phyloP scores from a whole-genome alignment of 345 rosid genomes.

The Cardamine occulta region DNA sequence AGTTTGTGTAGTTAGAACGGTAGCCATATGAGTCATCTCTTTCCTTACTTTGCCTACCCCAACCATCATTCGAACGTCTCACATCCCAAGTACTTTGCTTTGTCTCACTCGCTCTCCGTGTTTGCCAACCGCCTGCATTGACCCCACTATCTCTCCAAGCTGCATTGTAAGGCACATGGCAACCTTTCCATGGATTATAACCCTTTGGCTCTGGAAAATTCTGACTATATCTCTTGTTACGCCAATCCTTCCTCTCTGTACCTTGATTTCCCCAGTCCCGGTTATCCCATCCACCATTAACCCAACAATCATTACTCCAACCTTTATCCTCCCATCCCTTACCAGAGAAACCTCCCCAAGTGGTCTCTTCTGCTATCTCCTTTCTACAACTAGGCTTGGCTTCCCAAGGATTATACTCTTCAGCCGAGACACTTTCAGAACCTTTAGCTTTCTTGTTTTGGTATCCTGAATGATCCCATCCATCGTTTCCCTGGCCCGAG shows the following conservation, averaged over 20 bases:
- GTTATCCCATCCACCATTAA: conserved; percentile 26
- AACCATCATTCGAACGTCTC: conserved; percentile 40
- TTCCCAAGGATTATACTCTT: conserved; percentile 41
- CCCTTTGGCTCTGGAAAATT: conserved; percentile 44
- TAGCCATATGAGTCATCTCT: conserved; percentile 51
- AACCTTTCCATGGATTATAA: conserved; percentile 37
- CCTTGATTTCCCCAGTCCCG: conserved; percentile 19
- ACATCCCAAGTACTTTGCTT: conserved; percentile 41
- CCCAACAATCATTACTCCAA: conserved; percentile 30
- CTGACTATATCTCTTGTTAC: conserved; percentile 7
- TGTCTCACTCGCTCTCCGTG: conserved; percentile 22
- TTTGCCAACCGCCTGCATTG: conserved; percentile 46
- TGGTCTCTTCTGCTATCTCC: conserved; percentile 9
- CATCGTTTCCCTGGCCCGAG: conserved; percentile 17
- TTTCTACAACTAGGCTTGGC: conserved; percentile 29
- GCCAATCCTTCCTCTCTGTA: conserved; percentile 17
- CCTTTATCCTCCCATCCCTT: conserved; percentile 32
- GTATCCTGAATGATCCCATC: conserved; percentile 33
- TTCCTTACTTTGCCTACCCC: conserved; percentile 53
- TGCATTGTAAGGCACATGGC: conserved; percentile 13
- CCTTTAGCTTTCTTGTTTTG: conserved; percentile 38
- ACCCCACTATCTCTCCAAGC: conserved; percentile 35
- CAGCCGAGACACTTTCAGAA: not conserved
- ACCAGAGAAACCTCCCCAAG: conserved; percentile 40
- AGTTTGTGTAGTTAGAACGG: conserved; percentile 48